These are phyloP conservation scores for Anisogramma anomala DNA, from an alignment of 2,329 filamentous ascomycete genomes.

Conservation along the genomic window DNA sequence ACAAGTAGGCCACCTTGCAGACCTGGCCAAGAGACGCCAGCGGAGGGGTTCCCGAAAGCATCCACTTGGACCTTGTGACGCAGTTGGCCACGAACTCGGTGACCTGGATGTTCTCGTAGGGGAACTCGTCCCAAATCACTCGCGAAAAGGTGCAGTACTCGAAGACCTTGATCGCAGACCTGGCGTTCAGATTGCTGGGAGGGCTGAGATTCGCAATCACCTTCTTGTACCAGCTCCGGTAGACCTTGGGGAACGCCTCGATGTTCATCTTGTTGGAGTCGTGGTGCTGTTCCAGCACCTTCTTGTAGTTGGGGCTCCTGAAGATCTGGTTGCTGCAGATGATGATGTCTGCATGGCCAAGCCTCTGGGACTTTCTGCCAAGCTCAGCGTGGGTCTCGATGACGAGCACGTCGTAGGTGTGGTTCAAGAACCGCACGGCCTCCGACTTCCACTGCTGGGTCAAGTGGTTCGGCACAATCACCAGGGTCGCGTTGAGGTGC, in stretches of 20 bases:
- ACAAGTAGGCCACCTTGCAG: slow-evolving; percentile 23
- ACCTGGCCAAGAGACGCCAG: slow-evolving; percentile 25
- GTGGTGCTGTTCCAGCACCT: slow-evolving; percentile 6
- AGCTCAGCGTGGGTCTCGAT: slow-evolving; percentile 17
- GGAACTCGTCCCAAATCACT: slow-evolving; percentile 33
- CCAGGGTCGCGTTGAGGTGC: slow-evolving; percentile 27
- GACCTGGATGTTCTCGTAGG: slow-evolving; percentile 25
- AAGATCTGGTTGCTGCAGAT: slow-evolving; percentile 25
- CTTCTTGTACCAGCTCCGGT: slow-evolving; percentile 12
- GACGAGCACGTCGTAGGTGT: slow-evolving; percentile 17
- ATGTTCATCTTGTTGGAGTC: slow-evolving; percentile 1
- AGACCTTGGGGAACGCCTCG: slow-evolving; percentile 1
- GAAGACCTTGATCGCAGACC: slow-evolving; percentile 15
- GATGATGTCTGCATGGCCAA: slow-evolving; percentile 27
- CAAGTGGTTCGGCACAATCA: slow-evolving; percentile 30
- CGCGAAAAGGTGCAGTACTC: slow-evolving; percentile 29
- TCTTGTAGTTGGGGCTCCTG: slow-evolving; percentile 2
- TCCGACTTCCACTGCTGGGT: slow-evolving; percentile 29
- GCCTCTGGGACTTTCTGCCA: slow-evolving; percentile 1
- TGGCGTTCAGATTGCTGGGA: not conserved
- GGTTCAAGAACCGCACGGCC: slow-evolving; percentile 23
- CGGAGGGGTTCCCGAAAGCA: slow-evolving; percentile 33
- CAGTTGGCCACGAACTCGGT: slow-evolving; percentile 24
- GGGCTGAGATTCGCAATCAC: not conserved
- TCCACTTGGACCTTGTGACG: slow-evolving; percentile 28